Percentiles rank a stretch among this genome's conserved stretches.
Evolutionary conservation across 495 filamentous ascomycete genomes (phyloP).

Genomic region (Tuber calosporum): DNA sequence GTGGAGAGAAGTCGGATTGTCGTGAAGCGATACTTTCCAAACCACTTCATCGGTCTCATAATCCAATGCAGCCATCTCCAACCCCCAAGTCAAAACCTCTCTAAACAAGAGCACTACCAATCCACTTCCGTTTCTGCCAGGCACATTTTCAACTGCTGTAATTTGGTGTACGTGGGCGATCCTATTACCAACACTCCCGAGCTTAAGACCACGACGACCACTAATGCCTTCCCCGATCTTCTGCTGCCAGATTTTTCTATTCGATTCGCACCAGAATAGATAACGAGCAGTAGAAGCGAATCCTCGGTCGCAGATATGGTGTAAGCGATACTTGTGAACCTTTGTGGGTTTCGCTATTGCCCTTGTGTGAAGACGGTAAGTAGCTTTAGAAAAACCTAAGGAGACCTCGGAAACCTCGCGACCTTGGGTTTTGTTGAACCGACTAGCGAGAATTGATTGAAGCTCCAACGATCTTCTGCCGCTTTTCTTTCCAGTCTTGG

Average conservation of each 20-base stretch:
- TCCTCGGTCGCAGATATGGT: slow-evolving; percentile 34
- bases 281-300: slow-evolving; percentile 33
- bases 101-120: slow-evolving; percentile 34
- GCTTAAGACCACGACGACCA: slow-evolving; percentile 33
- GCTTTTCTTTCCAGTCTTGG: slow-evolving; percentile 25
- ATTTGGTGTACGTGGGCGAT: slow-evolving; percentile 38
- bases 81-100: slow-evolving; percentile 31
- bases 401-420: slow-evolving; percentile 16
- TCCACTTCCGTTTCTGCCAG: slow-evolving; percentile 34
- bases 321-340: slow-evolving; percentile 37
- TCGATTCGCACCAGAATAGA: slow-evolving; percentile 39
- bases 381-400: slow-evolving; percentile 31
- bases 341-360: slow-evolving; percentile 37
- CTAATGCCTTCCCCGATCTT: slow-evolving; percentile 38
- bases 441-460: slow-evolving; percentile 23
- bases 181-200: slow-evolving; percentile 33
- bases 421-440: slow-evolving; percentile 6
- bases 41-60: slow-evolving; percentile 39
- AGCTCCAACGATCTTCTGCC: slow-evolving; percentile 18
- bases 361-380: slow-evolving; percentile 36
- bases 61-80: slow-evolving; percentile 37
- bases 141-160: slow-evolving; percentile 33
- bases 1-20: slow-evolving; percentile 34
- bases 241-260: slow-evolving; percentile 38
- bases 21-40: slow-evolving; percentile 34